Evolutionary conservation across 768 basidiomycete genomes (phyloP).

Genomic region (Boletus rubropictus): DNA sequence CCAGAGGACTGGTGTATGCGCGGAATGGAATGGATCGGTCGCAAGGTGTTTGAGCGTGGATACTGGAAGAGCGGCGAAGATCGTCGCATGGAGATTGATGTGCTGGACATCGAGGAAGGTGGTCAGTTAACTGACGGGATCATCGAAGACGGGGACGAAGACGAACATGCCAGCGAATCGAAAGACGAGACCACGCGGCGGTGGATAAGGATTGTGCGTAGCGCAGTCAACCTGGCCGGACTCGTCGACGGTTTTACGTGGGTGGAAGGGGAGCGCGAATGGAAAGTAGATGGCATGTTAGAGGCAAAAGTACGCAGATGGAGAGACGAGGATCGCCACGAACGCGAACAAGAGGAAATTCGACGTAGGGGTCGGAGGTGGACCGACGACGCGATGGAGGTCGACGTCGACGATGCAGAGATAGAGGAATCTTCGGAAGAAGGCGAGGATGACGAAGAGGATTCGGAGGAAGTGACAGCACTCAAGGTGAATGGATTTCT

Average conservation of each 20-base stretch:
- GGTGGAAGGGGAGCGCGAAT: slow-evolving; percentile 52
- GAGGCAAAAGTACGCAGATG: slow-evolving; percentile 64
- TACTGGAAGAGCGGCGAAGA: slow-evolving; percentile 86
- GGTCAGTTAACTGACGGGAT: slow-evolving; percentile 64
- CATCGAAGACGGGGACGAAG: slow-evolving; percentile 73
- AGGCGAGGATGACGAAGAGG: slow-evolving; percentile 55
- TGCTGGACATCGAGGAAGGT: slow-evolving; percentile 57
- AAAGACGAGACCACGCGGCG: slow-evolving; percentile 45
- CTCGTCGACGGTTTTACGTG: slow-evolving; percentile 74
- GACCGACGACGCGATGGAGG: slow-evolving; percentile 67
- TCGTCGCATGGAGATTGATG: slow-evolving; percentile 66
- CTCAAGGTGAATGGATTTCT: slow-evolving; percentile 55
- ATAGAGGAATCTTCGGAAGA: slow-evolving; percentile 42
- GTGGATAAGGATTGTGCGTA: slow-evolving; percentile 73
- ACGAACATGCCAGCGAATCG: slow-evolving; percentile 25
- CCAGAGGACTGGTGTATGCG: slow-evolving; percentile 94
- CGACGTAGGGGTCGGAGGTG: slow-evolving; percentile 56
- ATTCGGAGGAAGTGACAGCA: slow-evolving; percentile 68
- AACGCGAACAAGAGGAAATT: slow-evolving; percentile 62
- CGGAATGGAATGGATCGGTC: slow-evolving; percentile 94
- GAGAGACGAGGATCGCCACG: slow-evolving; percentile 64
- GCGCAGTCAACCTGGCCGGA: slow-evolving; percentile 59
- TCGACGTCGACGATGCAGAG: slow-evolving; percentile 52
- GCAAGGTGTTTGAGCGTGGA: slow-evolving; percentile 85
- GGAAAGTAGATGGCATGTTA: slow-evolving; percentile 60